Evolutionary conservation across 2,329 filamentous ascomycete species (phyloP).

Genomic region (Paracoccidioides brasiliensis): DNA sequence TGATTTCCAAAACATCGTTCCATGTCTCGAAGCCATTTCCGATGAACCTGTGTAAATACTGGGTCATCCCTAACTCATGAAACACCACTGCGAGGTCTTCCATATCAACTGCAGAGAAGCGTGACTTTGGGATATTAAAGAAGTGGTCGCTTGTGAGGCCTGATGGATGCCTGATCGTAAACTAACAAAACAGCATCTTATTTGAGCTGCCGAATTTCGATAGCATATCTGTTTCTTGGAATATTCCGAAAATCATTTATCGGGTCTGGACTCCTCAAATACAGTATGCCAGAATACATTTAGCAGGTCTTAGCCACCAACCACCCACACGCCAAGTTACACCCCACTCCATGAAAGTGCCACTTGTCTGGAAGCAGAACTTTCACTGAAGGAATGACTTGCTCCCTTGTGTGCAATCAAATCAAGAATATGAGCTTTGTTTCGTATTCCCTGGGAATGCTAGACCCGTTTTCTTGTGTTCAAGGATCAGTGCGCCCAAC

Average conservation of each 20-base stretch:
- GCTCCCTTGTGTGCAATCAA: neutral
- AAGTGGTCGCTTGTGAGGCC: neutral
- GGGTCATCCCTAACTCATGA: slow-evolving; percentile 6
- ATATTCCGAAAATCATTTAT: neutral
- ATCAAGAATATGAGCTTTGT: neutral
- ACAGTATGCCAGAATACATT: neutral
- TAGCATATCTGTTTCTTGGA: neutral
- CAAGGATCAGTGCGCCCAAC: neutral
- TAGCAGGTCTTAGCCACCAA: neutral
- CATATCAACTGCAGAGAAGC: slow-evolving; percentile 3
- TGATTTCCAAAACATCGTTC: slow-evolving; percentile 8
- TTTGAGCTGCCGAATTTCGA: neutral
- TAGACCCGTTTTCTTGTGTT: neutral
- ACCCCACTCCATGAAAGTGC: neutral
- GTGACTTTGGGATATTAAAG: neutral
- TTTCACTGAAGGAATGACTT: neutral
- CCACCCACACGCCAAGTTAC: neutral
- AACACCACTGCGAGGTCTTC: slow-evolving; percentile 3
- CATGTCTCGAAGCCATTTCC: slow-evolving; percentile 7
- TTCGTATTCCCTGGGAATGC: neutral
- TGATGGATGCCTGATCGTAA: neutral
- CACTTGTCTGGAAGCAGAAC: neutral
- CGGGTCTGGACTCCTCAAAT: neutral
- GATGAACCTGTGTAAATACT: slow-evolving; percentile 5
- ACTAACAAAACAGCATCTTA: neutral